Base-by-base conservation (phyloP, 352 stramenopile species). In the Phytophthora quininea region DNA sequence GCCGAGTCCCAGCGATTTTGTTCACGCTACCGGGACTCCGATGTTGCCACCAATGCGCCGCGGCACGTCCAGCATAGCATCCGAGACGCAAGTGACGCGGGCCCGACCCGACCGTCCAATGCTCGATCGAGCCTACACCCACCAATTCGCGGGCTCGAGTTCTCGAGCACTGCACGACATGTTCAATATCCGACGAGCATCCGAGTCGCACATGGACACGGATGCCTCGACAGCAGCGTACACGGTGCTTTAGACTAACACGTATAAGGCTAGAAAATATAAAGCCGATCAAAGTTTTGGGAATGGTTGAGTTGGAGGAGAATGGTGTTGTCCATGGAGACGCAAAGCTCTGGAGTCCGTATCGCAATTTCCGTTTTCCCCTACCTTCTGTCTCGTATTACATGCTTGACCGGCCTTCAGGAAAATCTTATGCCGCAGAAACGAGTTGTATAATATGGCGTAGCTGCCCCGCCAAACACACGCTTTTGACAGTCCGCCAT, bases 81-180 rank as follows among this genome's bases (percentile, higher is more conserved):
- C 64, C 4, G 64, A 71, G 1, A 30, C 54, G 1, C 54, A 67
- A 2, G 12, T 45, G 10, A 29, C 60, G 57, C 3, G 12, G 31
- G 32, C 55, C 54, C 3, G 19, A 24, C 19, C 19, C 19, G 19
- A 24, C 19, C 19, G 19, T 24, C 19, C 19, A 24, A 63, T 64
- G 54, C 37, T 75, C 10, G 58, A 77, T 0, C 60, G 65, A 3
- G 61, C 52, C 31, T 64, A 74, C 37, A 67, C 49, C 0, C 55
- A 69, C 7, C 64, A 75, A 14, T 75, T 78, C 32, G 50, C 55
- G 31, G 52, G 58, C 4, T 74, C 71, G 8, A 73, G 62, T 19
- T 73, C 67, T 29, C 56, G 67, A 57, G 57, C 59, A 19, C 58
- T 76, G 2, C 71, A 76, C 43, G 63, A 71, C 27, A 68, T 79